phyloP scores from a whole-genome alignment of 192 early-diverging fungal genomes.

The Coemansia sp. region DNA sequence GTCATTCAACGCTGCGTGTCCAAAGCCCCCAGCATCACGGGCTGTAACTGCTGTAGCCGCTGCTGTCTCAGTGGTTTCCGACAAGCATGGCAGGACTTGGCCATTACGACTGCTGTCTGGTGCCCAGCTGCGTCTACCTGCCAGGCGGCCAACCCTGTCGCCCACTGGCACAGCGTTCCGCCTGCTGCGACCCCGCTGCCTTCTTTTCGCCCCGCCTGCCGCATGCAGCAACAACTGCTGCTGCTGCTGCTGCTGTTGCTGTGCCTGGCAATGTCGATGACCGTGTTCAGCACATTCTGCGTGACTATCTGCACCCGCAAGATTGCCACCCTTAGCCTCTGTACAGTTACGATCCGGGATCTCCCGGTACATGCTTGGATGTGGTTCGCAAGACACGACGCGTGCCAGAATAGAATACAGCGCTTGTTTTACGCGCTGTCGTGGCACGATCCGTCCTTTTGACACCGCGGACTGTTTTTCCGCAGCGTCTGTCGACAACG shows the following conservation, averaged over 20 bases:
- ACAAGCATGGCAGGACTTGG: too few species aligned
- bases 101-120: too few species aligned
- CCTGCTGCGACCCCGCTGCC: constrained; percentile 2
- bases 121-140: background rate
- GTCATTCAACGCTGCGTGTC: background rate
- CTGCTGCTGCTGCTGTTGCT: background rate
- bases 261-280: background rate
- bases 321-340: too few species aligned
- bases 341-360: too few species aligned
- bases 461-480: too few species aligned
- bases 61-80: too few species aligned
- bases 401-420: too few species aligned
- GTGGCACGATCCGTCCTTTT: too few species aligned
- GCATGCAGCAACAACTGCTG: background rate
- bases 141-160: background rate
- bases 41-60: background rate
- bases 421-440: too few species aligned
- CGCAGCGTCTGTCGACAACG: too few species aligned
- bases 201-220: background rate
- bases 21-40: background rate
- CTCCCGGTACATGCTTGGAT: too few species aligned
- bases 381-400: too few species aligned
- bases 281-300: background rate
- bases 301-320: background rate
- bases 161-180: background rate